These are phyloP conservation scores for Sporothrix mexicana DNA, from an alignment of 2,329 filamentous ascomycete species.

Conservation along the genomic window DNA sequence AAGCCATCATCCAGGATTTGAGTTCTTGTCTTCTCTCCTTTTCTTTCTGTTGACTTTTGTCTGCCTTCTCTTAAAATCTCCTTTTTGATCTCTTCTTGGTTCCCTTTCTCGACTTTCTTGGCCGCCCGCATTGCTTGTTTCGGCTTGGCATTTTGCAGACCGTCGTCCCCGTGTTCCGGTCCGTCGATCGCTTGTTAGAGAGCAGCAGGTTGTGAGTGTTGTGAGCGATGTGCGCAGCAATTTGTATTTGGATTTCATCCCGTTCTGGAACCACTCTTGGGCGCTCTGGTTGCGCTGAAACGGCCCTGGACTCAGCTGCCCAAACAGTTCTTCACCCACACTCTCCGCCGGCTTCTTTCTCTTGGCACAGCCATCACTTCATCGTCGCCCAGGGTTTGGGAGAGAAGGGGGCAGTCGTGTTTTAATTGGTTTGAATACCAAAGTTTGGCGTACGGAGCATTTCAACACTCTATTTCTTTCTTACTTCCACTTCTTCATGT, in stretches of 20 bases:
- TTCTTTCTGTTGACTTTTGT: not conserved
- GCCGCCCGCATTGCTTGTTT: conserved; percentile 26
- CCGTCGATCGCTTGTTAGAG: conserved; percentile 36
- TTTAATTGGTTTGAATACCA: not conserved
- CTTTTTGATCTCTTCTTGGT: not conserved
- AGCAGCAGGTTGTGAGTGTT: not conserved
- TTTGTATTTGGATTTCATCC: conserved; percentile 2
- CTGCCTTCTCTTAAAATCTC: too few species aligned
- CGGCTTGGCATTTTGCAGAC: conserved; percentile 33
- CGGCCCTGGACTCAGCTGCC: conserved; percentile 20
- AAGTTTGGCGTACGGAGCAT: too few species aligned
- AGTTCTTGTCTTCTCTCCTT: not conserved
- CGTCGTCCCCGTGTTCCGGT: conserved; percentile 33
- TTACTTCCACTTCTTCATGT: not conserved
- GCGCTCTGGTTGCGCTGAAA: conserved; percentile 27
- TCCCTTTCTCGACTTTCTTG: not conserved
- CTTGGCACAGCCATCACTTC: conserved; percentile 31
- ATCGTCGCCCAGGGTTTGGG: conserved; percentile 29
- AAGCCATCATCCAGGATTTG: conserved; percentile 32
- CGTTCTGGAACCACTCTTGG: conserved; percentile 6
- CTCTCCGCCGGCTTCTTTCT: conserved; percentile 15
- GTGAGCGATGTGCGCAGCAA: not conserved
- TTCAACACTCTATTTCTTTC: not conserved
- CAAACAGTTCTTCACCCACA: not conserved
- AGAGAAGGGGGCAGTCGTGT: not conserved